These are phyloP conservation scores for Effrenium voratum DNA, from an alignment of 73 alveolate genomes.

Conservation along the genomic window DNA sequence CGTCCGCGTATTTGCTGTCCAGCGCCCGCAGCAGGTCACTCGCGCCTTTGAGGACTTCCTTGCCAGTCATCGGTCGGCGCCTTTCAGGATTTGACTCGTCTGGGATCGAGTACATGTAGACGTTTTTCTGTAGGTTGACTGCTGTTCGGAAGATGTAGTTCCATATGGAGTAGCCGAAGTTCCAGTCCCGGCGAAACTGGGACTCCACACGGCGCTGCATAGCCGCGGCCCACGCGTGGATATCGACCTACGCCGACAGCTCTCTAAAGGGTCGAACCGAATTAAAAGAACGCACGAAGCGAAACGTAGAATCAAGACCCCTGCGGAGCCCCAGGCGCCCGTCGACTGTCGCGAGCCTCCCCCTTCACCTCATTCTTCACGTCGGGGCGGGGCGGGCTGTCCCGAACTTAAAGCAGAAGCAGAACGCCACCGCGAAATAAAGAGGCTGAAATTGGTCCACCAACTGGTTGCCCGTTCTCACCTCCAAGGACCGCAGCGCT, in stretches of 20 bases:
- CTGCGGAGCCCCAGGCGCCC: slow-evolving; percentile 18
- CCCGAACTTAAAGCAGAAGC: slow-evolving; percentile 1
- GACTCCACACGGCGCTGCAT: slow-evolving; percentile 29
- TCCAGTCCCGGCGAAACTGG: slow-evolving; percentile 53
- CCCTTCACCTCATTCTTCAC: too few relatives aligned
- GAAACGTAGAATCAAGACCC: too few relatives aligned
- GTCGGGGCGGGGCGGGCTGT: slow-evolving; percentile 5
- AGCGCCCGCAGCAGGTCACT: background rate
- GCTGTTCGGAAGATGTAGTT: slow-evolving; percentile 48
- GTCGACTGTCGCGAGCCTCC: background rate
- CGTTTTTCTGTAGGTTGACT: slow-evolving; percentile 27
- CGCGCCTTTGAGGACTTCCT: background rate
- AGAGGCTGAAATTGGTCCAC: background rate
- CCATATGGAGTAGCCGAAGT: slow-evolving; percentile 31
- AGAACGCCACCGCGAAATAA: slow-evolving; percentile 6
- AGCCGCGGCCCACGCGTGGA: slow-evolving; percentile 43
- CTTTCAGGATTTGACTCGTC: background rate
- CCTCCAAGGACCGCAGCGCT: background rate
- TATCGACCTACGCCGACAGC: too few relatives aligned
- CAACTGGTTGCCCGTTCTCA: slow-evolving; percentile 48
- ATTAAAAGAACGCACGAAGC: too few relatives aligned
- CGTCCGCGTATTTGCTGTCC: slow-evolving; percentile 18
- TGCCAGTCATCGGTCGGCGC: background rate
- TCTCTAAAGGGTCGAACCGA: too few relatives aligned
- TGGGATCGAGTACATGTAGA: background rate